A percentile compares a stretch with the other conserved stretches of the same genome.
Conservation (phyloP, 2,329 filamentous ascomycete genomes). For the Pseudogymnoascus sp. region DNA sequence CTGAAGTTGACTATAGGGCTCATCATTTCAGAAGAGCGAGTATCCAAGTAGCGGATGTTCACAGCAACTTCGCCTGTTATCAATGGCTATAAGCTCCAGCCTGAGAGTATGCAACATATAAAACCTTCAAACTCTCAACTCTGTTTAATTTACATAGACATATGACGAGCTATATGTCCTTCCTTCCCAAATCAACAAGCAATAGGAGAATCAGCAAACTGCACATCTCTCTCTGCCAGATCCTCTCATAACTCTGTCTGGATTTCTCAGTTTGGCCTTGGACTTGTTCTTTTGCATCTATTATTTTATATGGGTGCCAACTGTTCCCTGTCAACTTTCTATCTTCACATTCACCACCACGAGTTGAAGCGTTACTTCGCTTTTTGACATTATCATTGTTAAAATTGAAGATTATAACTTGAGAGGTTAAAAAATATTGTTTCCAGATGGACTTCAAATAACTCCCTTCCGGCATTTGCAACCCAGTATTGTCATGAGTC, state of each 20-base stretch:
- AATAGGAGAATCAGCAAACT: background rate
- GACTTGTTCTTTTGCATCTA: background rate
- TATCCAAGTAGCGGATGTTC: background rate
- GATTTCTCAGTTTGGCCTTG: background rate
- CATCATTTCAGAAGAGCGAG: background rate
- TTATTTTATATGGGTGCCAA: background rate
- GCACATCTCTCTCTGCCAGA: too few species aligned
- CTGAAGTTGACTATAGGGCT: too few species aligned
- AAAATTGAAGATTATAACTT: background rate
- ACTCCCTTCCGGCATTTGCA: background rate
- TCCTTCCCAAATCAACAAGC: background rate
- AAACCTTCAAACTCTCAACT: background rate
- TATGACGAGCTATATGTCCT: background rate
- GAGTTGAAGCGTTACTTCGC: background rate
- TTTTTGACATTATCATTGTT: background rate
- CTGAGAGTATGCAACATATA: background rate
- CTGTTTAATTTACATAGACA: background rate
- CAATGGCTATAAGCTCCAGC: background rate
- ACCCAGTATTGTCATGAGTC: background rate
- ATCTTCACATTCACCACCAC: background rate
- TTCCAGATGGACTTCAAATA: background rate
- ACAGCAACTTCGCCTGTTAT: background rate
- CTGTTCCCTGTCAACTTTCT: background rate
- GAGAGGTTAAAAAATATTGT: background rate
- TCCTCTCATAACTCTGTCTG: background rate